Evolutionary conservation across 805 yeast species (phyloP).

Genomic region (Blastobotrys terrestris): DNA sequence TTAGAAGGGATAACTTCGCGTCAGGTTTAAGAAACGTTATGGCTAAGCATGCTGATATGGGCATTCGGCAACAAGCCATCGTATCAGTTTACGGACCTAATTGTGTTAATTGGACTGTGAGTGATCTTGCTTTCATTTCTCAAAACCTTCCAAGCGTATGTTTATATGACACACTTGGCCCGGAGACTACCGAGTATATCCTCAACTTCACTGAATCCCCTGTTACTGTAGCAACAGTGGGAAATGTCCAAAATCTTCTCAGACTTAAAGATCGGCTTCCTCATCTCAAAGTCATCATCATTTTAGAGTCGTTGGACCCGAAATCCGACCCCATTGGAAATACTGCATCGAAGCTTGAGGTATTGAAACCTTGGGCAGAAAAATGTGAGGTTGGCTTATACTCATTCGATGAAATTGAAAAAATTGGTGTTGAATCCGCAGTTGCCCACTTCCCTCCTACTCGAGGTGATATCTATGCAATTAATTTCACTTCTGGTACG

Average conservation of each 20-base stretch:
- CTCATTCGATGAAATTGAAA: conserved; percentile 37
- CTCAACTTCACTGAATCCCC: conserved; percentile 58
- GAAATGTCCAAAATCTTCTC: conserved; percentile 45
- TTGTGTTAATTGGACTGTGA: conserved; percentile 51
- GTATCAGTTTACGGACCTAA: conserved; percentile 27
- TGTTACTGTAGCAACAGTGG: conserved; percentile 47
- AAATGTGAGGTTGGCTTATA: conserved; percentile 34
- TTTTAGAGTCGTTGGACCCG: conserved; percentile 41
- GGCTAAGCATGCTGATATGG: conserved; percentile 19
- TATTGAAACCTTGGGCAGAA: conserved; percentile 25
- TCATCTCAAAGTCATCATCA: conserved; percentile 45
- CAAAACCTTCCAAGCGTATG: conserved; percentile 52
- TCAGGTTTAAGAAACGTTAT: conserved; percentile 48
- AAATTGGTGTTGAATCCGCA: conserved; percentile 43
- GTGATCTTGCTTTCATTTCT: conserved; percentile 62
- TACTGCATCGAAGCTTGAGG: conserved; percentile 24
- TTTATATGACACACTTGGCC: conserved; percentile 52
- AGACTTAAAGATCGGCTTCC: conserved; percentile 39
- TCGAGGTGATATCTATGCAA: conserved; percentile 50
- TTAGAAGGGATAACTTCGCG: conserved; percentile 44
- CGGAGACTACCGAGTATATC: conserved; percentile 57
- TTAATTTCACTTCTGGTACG: conserved; percentile 71
- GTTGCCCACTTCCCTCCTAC: conserved; percentile 42
- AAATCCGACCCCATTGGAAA: conserved; percentile 30
- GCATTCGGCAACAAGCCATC: conserved; percentile 10